Conservation (phyloP, 331 rosid genomes). For the Malus hybrid region DNA sequence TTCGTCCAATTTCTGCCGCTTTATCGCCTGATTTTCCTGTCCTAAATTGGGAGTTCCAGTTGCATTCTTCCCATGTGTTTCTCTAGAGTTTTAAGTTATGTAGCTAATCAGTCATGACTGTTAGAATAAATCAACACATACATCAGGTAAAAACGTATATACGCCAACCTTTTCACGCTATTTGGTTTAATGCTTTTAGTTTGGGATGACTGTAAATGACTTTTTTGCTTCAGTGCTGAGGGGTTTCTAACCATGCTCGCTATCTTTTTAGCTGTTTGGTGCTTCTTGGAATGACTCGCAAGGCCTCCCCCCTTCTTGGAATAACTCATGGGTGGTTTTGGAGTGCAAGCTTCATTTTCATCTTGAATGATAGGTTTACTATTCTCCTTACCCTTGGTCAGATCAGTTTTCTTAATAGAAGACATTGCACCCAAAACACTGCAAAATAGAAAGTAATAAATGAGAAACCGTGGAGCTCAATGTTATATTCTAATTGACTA, state of each 20-base stretch:
- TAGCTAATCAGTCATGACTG: neutral
- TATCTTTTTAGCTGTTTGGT: conserved; percentile 43
- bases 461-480: neutral
- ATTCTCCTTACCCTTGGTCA: conserved; percentile 1
- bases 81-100: conserved; percentile 12
- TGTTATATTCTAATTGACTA: no score
- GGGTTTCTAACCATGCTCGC: conserved; percentile 36
- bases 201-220: conserved; percentile 39
- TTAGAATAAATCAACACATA: neutral
- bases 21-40: conserved; percentile 89
- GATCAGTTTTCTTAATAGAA: conserved; percentile 2
- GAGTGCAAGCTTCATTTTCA: conserved; percentile 59
- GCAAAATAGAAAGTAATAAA: neutral
- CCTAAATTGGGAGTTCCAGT: conserved; percentile 38
- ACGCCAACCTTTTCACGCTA: conserved; percentile 27
- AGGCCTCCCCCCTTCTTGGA: conserved; percentile 32
- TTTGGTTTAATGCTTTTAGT: conserved; percentile 16
- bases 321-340: conserved; percentile 32
- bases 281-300: conserved; percentile 50
- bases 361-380: conserved; percentile 17
- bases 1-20: conserved; percentile 86
- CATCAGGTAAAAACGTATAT: neutral
- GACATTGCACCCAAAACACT: conserved; percentile 28
- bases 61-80: conserved; percentile 26
- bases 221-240: conserved; percentile 35